phyloP scores from a whole-genome alignment of 1,284 basidiomycete species.

The Rhodofomes roseus region DNA sequence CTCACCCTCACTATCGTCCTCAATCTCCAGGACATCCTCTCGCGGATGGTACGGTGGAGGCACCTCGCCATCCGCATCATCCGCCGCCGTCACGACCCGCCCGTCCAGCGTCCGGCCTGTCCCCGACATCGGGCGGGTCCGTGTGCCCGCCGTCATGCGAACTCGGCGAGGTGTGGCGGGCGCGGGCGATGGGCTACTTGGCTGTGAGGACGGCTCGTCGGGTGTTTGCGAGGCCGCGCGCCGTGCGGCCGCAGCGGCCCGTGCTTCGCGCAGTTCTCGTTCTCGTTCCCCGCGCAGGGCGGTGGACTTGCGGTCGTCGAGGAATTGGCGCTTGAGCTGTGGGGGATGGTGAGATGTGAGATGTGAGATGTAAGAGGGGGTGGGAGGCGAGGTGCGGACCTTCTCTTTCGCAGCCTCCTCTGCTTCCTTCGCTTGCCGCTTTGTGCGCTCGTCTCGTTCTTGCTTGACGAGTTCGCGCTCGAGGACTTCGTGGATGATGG shows the following conservation, averaged over 20 bases:
- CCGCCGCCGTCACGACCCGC: background rate
- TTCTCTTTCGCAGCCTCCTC: constrained; percentile 50
- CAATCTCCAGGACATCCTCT: constrained; percentile 8
- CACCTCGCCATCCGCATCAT: background rate
- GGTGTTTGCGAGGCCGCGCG: constrained; percentile 7
- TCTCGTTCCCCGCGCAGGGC: constrained; percentile 54
- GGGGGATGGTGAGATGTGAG: background rate
- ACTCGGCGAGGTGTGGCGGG: background rate
- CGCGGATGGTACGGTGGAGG: constrained; percentile 7
- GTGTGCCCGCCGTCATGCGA: background rate
- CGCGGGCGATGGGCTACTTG: too few species aligned
- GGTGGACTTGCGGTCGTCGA: constrained; percentile 68
- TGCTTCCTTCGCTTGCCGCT: constrained; percentile 53
- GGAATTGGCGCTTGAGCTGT: constrained; percentile 68
- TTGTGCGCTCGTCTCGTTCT: constrained; percentile 41
- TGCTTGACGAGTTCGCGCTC: constrained; percentile 52
- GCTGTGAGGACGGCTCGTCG: background rate
- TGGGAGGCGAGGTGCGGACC: constrained; percentile 26
- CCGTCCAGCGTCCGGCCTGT: constrained; percentile 18
- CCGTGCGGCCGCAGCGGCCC: constrained; percentile 25
- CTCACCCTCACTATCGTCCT: constrained; percentile 16
- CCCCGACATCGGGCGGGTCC: constrained; percentile 18
- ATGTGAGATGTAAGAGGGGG: background rate
- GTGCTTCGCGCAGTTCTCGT: constrained; percentile 34
- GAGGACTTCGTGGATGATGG: constrained; percentile 59